Conservation (phyloP, 2,329 filamentous ascomycete species). For the Huntiella savannae region DNA sequence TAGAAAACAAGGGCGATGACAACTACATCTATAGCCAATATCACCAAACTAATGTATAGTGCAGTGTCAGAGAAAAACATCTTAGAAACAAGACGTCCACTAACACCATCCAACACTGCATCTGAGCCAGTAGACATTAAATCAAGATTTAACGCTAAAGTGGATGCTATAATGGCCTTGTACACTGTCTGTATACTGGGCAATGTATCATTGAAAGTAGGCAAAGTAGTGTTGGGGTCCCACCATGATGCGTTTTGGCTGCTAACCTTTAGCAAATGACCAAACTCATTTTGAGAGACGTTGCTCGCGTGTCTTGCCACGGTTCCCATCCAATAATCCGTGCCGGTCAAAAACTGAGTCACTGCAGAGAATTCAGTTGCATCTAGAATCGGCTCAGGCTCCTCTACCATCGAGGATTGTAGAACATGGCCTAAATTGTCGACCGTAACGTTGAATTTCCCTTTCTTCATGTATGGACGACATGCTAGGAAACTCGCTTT, state of each 20-base stretch:
- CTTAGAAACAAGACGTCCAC: slow-evolving; percentile 17
- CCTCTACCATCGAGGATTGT: slow-evolving; percentile 7
- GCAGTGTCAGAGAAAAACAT: slow-evolving; percentile 30
- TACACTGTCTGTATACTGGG: background rate
- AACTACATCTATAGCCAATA: slow-evolving; percentile 25
- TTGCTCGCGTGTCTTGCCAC: background rate
- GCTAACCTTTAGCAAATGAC: background rate
- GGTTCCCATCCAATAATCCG: too few relatives aligned
- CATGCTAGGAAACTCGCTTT: slow-evolving; percentile 12
- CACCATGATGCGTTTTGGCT: background rate
- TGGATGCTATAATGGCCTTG: background rate
- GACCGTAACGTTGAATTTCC: slow-evolving; percentile 19
- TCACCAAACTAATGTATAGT: slow-evolving; percentile 24
- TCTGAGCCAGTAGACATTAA: slow-evolving; percentile 19
- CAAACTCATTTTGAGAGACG: background rate
- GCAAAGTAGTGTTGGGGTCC: background rate
- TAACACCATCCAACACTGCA: slow-evolving; percentile 8
- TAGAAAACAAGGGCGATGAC: slow-evolving; percentile 26
- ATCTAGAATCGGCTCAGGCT: background rate
- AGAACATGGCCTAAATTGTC: slow-evolving; percentile 16
- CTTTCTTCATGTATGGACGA: slow-evolving; percentile 15
- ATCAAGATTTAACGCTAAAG: slow-evolving; percentile 10
- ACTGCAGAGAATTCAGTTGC: background rate
- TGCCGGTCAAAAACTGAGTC: background rate
- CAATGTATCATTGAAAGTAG: background rate